phyloP scores from a whole-genome alignment of 768 basidiomycete species.

The Kwoniella botswanensis region DNA sequence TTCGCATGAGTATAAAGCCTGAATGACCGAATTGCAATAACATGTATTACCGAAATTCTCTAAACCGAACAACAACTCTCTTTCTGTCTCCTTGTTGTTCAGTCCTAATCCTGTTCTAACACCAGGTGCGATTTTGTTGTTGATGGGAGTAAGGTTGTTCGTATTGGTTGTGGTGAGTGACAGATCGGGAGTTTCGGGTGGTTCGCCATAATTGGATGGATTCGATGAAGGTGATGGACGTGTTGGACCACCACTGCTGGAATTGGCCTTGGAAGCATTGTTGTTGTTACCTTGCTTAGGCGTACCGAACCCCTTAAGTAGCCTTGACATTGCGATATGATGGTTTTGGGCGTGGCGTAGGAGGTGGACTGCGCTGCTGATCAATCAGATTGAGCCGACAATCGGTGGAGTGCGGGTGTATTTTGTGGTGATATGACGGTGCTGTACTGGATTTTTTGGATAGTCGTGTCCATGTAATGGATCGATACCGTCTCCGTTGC shows the following conservation, averaged over 20 bases:
- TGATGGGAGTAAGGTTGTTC: not conserved
- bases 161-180: not conserved
- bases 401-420: not conserved
- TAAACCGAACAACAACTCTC: slow-evolving; percentile 73
- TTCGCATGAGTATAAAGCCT: slow-evolving; percentile 91
- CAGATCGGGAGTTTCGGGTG: slow-evolving; percentile 5
- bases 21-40: slow-evolving; percentile 98
- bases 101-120: not conserved
- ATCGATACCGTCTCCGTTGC: not conserved
- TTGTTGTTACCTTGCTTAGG: slow-evolving; percentile 11
- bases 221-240: slow-evolving; percentile 3
- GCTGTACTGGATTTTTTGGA: not conserved
- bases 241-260: not conserved
- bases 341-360: not conserved
- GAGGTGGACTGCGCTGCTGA: not conserved
- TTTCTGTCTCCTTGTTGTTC: slow-evolving; percentile 40
- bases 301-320: slow-evolving; percentile 17
- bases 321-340: slow-evolving; percentile 4
- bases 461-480: not conserved
- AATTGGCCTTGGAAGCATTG: not conserved
- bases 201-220: slow-evolving; percentile 6
- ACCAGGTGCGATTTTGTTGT: slow-evolving; percentile 5
- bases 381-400: not conserved
- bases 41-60: slow-evolving; percentile 99
- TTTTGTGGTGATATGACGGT: not conserved